A percentile compares a stretch with the other conserved stretches of the same genome.
Conservation (phyloP, 2,329 filamentous ascomycete species). For the Tolypocladium endophyticum region DNA sequence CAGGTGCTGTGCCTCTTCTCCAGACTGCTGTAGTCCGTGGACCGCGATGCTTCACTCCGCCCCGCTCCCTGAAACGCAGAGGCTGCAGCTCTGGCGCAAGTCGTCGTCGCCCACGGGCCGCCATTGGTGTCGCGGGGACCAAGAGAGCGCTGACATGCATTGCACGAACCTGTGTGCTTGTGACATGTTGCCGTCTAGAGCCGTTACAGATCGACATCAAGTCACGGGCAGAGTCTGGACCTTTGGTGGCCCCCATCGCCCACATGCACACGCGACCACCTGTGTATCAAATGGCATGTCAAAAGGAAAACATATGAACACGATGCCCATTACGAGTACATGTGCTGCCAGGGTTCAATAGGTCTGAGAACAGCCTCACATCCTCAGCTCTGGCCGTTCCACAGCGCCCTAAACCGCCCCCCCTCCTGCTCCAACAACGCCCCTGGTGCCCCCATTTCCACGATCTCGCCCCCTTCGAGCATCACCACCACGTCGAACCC, state of each 20-base stretch:
- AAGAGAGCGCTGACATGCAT: background rate
- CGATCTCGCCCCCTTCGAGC: conserved; percentile 31
- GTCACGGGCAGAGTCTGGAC: background rate
- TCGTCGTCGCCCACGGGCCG: background rate
- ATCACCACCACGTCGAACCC: conserved; percentile 36
- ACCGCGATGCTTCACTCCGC: background rate
- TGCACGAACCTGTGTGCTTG: background rate
- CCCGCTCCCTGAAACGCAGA: background rate
- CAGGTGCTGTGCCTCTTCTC: background rate
- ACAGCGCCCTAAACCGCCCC: background rate
- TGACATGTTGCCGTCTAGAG: background rate
- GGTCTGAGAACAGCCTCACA: background rate
- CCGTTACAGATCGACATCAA: background rate
- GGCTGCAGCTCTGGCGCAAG: background rate
- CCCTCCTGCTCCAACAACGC: background rate
- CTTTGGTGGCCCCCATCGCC: background rate
- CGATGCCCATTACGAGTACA: background rate
- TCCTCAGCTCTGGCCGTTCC: background rate
- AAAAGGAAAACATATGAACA: background rate
- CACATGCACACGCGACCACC: background rate
- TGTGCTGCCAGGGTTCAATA: background rate
- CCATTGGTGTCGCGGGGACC: background rate
- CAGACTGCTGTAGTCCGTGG: background rate
- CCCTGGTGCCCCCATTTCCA: conserved; percentile 6
- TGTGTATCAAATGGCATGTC: background rate